phyloP scores from a whole-genome alignment of 2,329 filamentous ascomycete genomes.

The Claviceps maximensis region DNA sequence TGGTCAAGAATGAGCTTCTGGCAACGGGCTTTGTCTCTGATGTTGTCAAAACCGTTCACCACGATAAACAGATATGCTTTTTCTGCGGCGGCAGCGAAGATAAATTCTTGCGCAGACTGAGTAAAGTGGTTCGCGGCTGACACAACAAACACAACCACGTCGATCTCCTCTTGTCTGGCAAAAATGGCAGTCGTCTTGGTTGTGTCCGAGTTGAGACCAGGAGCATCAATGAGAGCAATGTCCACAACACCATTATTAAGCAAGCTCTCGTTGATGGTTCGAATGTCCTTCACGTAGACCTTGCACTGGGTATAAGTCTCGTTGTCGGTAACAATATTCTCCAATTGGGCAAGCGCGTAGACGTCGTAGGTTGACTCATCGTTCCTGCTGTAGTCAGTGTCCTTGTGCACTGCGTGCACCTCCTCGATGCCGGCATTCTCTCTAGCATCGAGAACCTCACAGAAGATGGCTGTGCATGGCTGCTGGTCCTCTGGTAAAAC shows the following conservation, averaged over 20 bases:
- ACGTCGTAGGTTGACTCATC: slow-evolving; percentile 93
- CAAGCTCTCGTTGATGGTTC: slow-evolving; percentile 80
- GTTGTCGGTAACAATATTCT: slow-evolving; percentile 83
- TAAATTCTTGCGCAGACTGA: slow-evolving; percentile 93
- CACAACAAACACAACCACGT: slow-evolving; percentile 96
- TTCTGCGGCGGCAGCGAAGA: slow-evolving; percentile 85
- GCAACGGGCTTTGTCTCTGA: slow-evolving; percentile 81
- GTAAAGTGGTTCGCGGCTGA: slow-evolving; percentile 98
- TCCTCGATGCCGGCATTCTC: slow-evolving; percentile 89
- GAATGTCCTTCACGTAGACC: slow-evolving; percentile 84
- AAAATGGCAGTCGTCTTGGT: slow-evolving; percentile 96
- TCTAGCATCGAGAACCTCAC: slow-evolving; percentile 83
- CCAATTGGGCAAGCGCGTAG: slow-evolving; percentile 62
- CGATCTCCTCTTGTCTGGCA: slow-evolving; percentile 93
- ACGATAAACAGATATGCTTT: slow-evolving; percentile 99
- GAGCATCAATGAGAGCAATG: slow-evolving; percentile 93
- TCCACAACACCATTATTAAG: slow-evolving; percentile 97
- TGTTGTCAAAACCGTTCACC: slow-evolving; percentile 92
- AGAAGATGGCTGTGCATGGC: slow-evolving; percentile 96
- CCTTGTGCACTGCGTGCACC: slow-evolving; percentile 85
- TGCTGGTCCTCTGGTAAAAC: slow-evolving; percentile 94
- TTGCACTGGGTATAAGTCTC: slow-evolving; percentile 88
- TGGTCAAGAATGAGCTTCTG: slow-evolving; percentile 90
- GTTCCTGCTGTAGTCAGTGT: slow-evolving; percentile 66
- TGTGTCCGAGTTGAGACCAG: slow-evolving; percentile 89